Evolutionary conservation across 2,329 filamentous ascomycete species (phyloP), one percentile per base, ranked within the genome.

Genomic region (Pyrenophora graminea): DNA sequence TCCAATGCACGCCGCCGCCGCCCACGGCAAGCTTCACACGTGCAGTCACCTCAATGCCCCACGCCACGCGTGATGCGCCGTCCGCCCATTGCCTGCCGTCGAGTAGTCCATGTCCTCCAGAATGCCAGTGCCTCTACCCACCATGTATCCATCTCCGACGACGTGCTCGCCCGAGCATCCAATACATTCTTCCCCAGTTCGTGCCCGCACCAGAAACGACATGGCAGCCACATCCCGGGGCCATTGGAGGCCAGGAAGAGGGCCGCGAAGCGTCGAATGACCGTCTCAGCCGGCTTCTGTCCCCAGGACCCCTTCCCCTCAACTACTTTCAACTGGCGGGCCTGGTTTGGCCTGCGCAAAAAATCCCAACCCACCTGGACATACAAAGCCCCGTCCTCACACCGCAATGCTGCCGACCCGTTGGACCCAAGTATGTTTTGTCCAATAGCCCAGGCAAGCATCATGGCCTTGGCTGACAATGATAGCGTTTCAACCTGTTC

Each of bases 151-250:
- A 78, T 87, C 55, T 79, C 80, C 25, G 85, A 88, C 60, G 76
- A 82, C 39, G 59, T 81, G 19, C 76, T 88, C 12, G 69, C 74
- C 19, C 70, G 73, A 45, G 79, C 80, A 2, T 82, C 85, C 58
- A 59, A 71, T 54, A 76, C 78, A 19, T 84, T 83, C 69, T 72
- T 76, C 45, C 78, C 75, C 38, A 77, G 75, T 53, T 71, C 71
- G 51, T 75, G 73, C 56, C 66, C 71, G 34, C 76, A 78, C 52
- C 76, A 77, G 57, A 70, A 71, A 63, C 79, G 83, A 56, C 75
- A 83, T 79, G 83, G 81, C 59, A 85, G 83, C 74, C 78, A 78
- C 57, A 80, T 85, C 3, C 84, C 84, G 9, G 84, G 84, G 2
- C 84, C 84, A 63, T 74, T 86, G 73, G 84, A 87, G 70, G 83